These are phyloP conservation scores for Colletotrichum gloeosporioides DNA, from an alignment of 2,329 filamentous ascomycete genomes.

Conservation along the genomic window DNA sequence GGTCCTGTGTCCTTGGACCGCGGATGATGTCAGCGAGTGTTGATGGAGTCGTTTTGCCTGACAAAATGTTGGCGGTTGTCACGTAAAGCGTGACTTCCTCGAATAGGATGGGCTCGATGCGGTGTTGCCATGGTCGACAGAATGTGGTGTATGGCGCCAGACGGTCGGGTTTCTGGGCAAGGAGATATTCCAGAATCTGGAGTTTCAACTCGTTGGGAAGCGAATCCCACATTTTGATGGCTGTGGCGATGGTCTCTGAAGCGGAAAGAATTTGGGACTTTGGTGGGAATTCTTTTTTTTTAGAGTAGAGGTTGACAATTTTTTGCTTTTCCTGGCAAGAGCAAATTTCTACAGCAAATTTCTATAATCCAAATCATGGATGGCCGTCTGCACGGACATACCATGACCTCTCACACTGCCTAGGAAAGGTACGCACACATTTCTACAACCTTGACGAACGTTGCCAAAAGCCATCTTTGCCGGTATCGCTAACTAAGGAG, in stretches of 20 bases:
- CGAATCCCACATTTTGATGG: not conserved
- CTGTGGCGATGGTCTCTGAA: not conserved
- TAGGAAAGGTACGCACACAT: not conserved
- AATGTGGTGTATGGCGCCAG: rapidly evolving
- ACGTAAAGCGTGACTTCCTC: not conserved
- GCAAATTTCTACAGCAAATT: not conserved
- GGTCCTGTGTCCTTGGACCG: not conserved
- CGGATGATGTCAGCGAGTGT: not conserved
- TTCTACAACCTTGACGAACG: not conserved
- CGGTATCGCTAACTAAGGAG: no score
- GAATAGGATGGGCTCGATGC: not conserved
- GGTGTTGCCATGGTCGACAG: not conserved
- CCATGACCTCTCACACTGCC: not conserved
- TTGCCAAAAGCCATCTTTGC: not conserved
- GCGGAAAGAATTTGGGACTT: not conserved
- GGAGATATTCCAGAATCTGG: not conserved
- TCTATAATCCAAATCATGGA: not conserved
- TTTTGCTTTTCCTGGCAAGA: not conserved
- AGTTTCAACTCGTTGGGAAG: not conserved
- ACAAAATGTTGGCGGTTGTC: not conserved
- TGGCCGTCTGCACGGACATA: not conserved
- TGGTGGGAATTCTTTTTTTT: not conserved
- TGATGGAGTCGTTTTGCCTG: not conserved
- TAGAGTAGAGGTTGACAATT: rapidly evolving
- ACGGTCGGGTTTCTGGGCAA: not conserved